Evolutionary conservation across 768 basidiomycete species (phyloP).

Genomic region (Albatrellus ellisii): DNA sequence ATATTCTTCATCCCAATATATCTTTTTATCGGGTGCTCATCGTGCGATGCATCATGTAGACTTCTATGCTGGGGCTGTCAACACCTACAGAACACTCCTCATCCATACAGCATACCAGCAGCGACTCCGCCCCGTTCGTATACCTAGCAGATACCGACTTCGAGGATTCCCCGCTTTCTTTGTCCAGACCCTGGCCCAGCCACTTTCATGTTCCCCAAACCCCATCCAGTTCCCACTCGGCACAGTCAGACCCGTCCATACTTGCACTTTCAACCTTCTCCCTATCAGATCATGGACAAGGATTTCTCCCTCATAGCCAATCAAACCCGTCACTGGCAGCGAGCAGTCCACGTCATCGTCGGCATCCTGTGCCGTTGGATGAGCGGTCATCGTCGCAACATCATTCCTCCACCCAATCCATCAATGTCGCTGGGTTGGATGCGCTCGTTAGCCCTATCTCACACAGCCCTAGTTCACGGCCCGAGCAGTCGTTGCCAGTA

Average conservation of each 20-base stretch:
- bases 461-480: not conserved
- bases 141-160: not conserved
- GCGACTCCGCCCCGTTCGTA: not conserved
- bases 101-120: not conserved
- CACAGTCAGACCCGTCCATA: slow-evolving; percentile 7
- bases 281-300: not conserved
- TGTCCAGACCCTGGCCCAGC: not conserved
- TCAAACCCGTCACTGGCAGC: slow-evolving; percentile 4
- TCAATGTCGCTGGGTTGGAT: slow-evolving; percentile 2
- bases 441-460: not conserved
- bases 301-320: slow-evolving; percentile 2
- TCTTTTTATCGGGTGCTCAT: not conserved
- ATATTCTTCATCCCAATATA: not conserved
- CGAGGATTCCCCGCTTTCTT: slow-evolving; percentile 1
- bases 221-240: not conserved
- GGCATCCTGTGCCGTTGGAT: slow-evolving; percentile 6
- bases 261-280: not conserved
- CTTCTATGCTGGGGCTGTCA: no score
- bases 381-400: slow-evolving; percentile 5
- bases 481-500: not conserved
- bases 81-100: no score
- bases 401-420: slow-evolving; percentile 7
- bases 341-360: slow-evolving; percentile 3
- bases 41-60: no score
- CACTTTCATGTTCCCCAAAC: not conserved